A percentile compares a stretch with the other conserved stretches of the same genome.
phyloP scores from a whole-genome alignment of 805 yeast genomes.

The Candida corydali region DNA sequence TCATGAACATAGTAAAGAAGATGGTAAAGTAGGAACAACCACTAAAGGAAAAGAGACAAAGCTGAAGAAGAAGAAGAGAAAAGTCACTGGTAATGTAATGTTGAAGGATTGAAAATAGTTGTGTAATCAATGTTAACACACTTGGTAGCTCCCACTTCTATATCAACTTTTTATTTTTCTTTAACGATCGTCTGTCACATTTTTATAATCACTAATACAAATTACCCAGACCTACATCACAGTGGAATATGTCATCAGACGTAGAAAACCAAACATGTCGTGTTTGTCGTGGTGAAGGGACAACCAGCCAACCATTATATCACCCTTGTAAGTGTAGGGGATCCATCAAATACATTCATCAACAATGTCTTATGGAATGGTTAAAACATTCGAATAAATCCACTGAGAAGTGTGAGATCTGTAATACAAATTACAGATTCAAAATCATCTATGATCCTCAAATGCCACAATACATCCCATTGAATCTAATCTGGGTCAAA shows the following conservation, averaged over 20 bases:
- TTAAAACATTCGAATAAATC: constrained; percentile 60
- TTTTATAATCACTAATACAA: neutral
- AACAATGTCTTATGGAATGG: constrained; percentile 90
- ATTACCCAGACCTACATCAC: too few species aligned
- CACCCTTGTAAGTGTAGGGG: constrained; percentile 96
- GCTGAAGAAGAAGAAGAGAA: constrained; percentile 17
- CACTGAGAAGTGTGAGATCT: constrained; percentile 75
- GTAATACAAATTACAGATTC: constrained; percentile 71
- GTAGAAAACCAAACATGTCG: constrained; percentile 62
- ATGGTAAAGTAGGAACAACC: too few species aligned
- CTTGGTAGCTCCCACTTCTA: neutral
- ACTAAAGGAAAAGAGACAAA: constrained; percentile 2
- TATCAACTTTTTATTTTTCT: neutral
- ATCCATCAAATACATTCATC: constrained; percentile 88
- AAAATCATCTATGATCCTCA: constrained; percentile 58
- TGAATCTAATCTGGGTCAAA: constrained; percentile 42
- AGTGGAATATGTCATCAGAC: too few species aligned
- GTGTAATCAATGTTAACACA: neutral
- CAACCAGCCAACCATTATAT: constrained; percentile 69
- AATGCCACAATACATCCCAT: constrained; percentile 65
- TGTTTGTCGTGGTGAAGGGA: constrained; percentile 90
- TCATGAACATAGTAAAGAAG: neutral
- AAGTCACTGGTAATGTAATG: constrained; percentile 16
- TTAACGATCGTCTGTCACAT: neutral
- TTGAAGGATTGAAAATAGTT: neutral